Percentiles rank a stretch among this genome's conserved stretches.
Conservation (phyloP, 2,329 filamentous ascomycete species). For the Ceratocystiopsis sp. region DNA sequence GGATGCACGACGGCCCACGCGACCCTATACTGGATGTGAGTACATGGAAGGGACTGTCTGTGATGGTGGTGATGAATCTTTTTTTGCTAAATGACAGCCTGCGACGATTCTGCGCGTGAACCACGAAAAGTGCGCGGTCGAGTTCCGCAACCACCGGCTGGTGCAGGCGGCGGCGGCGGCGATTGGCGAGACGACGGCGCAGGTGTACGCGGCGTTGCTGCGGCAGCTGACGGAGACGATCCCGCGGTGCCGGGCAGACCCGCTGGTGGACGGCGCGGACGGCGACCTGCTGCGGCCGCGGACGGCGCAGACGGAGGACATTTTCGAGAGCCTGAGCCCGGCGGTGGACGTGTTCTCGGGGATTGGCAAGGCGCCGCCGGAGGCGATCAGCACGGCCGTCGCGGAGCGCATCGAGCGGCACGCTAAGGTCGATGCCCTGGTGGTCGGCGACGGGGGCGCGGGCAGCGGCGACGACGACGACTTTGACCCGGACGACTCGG, state of each 20-base stretch:
- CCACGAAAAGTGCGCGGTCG: constrained; percentile 67
- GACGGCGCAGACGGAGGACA: constrained; percentile 34
- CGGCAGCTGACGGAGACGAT: constrained; percentile 52
- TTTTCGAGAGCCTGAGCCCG: constrained; percentile 36
- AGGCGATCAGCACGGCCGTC: constrained; percentile 27
- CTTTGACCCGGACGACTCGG: constrained; percentile 11
- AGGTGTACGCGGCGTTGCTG: constrained; percentile 62
- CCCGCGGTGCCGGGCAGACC: constrained; percentile 46
- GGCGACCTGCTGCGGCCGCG: constrained; percentile 16
- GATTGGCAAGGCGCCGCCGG: constrained; percentile 35
- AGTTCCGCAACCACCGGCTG: constrained; percentile 63
- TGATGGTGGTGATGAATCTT: background rate
- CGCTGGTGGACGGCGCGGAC: constrained; percentile 27
- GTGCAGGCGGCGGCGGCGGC: constrained; percentile 53
- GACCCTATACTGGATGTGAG: constrained; percentile 33
- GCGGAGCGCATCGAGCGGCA: constrained; percentile 28
- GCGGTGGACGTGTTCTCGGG: constrained; percentile 36
- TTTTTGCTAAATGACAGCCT: constrained; percentile 29
- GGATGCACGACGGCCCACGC: constrained; percentile 23
- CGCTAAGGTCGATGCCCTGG: constrained; percentile 11
- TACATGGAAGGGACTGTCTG: constrained; percentile 3
- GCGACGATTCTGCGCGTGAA: constrained; percentile 65
- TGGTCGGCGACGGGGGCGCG: constrained; percentile 12
- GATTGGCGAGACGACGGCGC: constrained; percentile 56
- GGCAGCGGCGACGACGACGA: constrained; percentile 20